Conservation (phyloP, 208 protist species). For the Crithidia thermophila region DNA sequence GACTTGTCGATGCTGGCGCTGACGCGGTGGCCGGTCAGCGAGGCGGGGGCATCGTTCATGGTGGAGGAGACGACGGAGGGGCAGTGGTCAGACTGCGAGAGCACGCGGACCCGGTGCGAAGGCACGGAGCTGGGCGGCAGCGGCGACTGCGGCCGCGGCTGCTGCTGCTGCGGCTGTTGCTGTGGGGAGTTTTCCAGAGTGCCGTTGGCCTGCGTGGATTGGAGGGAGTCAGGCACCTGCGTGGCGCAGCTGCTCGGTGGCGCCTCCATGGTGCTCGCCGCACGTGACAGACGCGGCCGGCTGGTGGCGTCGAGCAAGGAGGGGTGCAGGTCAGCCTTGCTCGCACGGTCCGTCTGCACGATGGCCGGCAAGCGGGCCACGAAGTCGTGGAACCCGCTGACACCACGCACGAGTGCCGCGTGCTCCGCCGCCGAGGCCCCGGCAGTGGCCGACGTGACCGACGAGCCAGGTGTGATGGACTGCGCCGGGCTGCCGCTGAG, state of each 20-base stretch:
- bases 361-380: slow-evolving; percentile 5
- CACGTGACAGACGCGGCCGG: not conserved
- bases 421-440: not conserved
- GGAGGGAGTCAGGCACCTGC: not conserved
- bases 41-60: not conserved
- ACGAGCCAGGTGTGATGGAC: too few relatives aligned
- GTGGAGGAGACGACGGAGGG: not conserved
- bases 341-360: not conserved
- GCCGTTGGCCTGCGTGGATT: not conserved
- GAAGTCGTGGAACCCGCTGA: slow-evolving; percentile 24
- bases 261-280: not conserved
- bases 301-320: not conserved
- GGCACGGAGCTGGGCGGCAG: slow-evolving; percentile 5
- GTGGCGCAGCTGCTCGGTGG: not conserved
- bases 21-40: not conserved
- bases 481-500: not conserved
- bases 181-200: not conserved
- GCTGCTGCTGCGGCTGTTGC: not conserved
- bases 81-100: not conserved
- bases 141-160: not conserved
- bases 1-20: not conserved
- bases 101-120: not conserved
- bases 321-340: not conserved
- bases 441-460: not conserved
- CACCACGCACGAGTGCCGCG: not conserved